A percentile compares a stretch with the other conserved stretches of the same genome.
phyloP scores from a whole-genome alignment of 2,329 filamentous ascomycete species.

The Scedosporium dehoogii region DNA sequence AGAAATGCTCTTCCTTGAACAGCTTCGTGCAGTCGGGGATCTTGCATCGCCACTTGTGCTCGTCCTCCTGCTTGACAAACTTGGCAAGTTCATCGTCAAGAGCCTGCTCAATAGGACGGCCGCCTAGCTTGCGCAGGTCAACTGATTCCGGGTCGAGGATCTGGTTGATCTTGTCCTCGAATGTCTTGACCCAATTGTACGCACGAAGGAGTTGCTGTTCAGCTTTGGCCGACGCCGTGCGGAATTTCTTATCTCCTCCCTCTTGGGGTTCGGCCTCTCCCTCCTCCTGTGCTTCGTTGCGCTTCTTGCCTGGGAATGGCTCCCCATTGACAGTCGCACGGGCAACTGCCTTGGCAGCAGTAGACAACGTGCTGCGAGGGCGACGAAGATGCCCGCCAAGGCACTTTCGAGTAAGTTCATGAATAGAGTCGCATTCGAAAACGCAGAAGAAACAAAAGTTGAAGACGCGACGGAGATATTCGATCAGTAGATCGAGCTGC shows the following conservation, averaged over 20 bases:
- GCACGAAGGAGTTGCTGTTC: constrained; percentile 90
- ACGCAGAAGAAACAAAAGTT: constrained; percentile 99
- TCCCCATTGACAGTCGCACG: constrained; percentile 74
- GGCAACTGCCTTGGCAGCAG: constrained; percentile 73
- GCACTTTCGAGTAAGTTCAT: constrained; percentile 91
- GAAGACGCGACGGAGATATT: constrained; percentile 92
- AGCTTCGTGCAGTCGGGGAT: constrained; percentile 93
- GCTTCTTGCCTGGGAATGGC: constrained; percentile 75
- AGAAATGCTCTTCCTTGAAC: constrained; percentile 95
- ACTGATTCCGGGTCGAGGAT: constrained; percentile 83
- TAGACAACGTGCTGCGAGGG: constrained; percentile 75
- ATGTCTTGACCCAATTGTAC: constrained; percentile 98
- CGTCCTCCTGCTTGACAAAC: constrained; percentile 93
- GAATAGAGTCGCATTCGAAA: constrained; percentile 94
- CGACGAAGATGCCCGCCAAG: constrained; percentile 93
- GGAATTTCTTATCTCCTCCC: constrained; percentile 60
- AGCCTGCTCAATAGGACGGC: constrained; percentile 76
- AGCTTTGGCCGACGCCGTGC: constrained; percentile 60
- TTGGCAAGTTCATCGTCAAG: constrained; percentile 78
- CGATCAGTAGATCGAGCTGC: constrained; percentile 87
- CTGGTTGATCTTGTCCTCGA: constrained; percentile 91
- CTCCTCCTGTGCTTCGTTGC: constrained; percentile 52
- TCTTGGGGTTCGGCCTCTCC: constrained; percentile 38
- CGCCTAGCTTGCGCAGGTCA: constrained; percentile 83
- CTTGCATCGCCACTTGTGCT: constrained; percentile 93